Conservation (phyloP, 2,329 filamentous ascomycete species). For the Xylariaceae sp. region DNA sequence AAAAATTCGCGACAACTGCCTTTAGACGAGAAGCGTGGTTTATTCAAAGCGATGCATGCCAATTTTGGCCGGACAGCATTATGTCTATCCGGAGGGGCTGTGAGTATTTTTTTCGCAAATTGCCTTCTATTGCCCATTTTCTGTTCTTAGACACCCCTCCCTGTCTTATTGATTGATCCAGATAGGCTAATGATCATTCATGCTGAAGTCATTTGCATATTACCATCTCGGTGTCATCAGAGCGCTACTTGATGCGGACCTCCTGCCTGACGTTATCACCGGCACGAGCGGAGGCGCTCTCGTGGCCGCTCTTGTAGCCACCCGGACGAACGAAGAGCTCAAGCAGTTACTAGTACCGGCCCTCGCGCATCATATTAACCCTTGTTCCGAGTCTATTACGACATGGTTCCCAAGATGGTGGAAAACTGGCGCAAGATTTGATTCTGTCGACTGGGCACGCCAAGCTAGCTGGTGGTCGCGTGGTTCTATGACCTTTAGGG, state of each 20-base stretch:
- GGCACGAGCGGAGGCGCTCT: constrained; percentile 92
- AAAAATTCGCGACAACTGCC: constrained; percentile 61
- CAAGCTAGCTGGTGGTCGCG: constrained; percentile 84
- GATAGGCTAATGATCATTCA: neutral
- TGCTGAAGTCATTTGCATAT: constrained; percentile 68
- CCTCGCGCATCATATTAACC: constrained; percentile 76
- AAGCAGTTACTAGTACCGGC: constrained; percentile 79
- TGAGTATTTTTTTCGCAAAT: constrained; percentile 2
- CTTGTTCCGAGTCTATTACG: constrained; percentile 70
- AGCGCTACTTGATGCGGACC: constrained; percentile 76
- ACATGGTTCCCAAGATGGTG: constrained; percentile 84
- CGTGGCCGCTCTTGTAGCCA: constrained; percentile 80
- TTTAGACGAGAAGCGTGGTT: constrained; percentile 65
- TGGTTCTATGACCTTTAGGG: constrained; percentile 88
- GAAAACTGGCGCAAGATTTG: constrained; percentile 87
- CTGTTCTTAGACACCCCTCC: neutral
- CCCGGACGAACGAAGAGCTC: constrained; percentile 85
- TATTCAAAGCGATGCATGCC: constrained; percentile 84
- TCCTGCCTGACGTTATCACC: constrained; percentile 90
- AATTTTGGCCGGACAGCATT: constrained; percentile 91
- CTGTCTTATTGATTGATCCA: neutral
- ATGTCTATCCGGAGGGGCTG: constrained; percentile 83
- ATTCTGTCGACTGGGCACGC: constrained; percentile 84
- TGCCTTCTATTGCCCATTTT: neutral
- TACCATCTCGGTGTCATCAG: constrained; percentile 94